phyloP scores from a whole-genome alignment of 129 eudicot genomes.

The Helianthus tuberosus region DNA sequence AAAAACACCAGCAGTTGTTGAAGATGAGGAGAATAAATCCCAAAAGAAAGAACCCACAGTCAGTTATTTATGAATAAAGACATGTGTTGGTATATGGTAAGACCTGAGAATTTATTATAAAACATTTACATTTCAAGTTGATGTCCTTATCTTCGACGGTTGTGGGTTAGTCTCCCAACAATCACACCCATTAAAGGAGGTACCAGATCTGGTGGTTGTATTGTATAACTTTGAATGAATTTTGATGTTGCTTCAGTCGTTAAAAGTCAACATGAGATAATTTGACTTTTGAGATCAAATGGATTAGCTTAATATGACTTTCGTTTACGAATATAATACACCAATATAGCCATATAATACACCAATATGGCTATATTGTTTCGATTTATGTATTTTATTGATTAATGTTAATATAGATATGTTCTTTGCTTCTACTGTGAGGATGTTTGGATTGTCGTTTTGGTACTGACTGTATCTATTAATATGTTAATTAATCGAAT shows the following conservation, averaged over 20 bases:
- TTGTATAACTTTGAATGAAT: background rate
- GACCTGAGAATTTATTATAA: too few species aligned
- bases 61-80: too few species aligned
- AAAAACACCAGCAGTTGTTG: slow-evolving; percentile 25
- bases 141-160: too few species aligned
- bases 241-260: background rate
- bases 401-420: background rate
- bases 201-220: too few species aligned
- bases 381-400: background rate
- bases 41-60: slow-evolving; percentile 59
- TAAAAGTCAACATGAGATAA: background rate
- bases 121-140: too few species aligned
- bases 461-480: background rate
- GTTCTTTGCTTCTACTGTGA: background rate
- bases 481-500: too few species aligned
- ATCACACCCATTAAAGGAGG: too few species aligned
- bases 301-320: background rate
- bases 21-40: slow-evolving; percentile 16
- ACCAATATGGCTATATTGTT: background rate
- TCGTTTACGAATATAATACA: background rate
- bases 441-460: background rate
- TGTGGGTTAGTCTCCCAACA: too few species aligned
- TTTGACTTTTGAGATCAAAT: slow-evolving; percentile 17
- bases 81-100: too few species aligned
- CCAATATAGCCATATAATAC: background rate